Conservation (phyloP, 768 basidiomycete species). For the Trametopsis cervina region DNA sequence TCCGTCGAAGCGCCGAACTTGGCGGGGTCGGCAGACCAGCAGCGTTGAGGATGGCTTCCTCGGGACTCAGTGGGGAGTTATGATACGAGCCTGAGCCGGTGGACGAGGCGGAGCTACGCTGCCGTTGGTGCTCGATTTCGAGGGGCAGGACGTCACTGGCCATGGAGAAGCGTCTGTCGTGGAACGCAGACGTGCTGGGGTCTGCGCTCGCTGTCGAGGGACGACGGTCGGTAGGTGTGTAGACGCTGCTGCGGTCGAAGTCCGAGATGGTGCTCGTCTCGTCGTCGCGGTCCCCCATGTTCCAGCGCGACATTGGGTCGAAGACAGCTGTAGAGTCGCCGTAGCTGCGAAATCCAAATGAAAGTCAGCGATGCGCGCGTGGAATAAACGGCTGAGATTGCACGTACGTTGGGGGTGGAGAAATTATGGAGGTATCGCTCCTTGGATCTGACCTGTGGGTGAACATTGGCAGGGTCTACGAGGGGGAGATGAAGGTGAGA, state of each 20-base stretch:
- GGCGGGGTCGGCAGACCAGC: conserved; percentile 5
- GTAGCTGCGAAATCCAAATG: conserved; percentile 4
- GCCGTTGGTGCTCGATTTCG: not conserved
- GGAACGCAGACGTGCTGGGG: too few species aligned
- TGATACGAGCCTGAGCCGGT: not conserved
- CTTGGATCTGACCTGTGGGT: too few species aligned
- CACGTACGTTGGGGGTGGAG: not conserved
- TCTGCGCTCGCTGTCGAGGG: too few species aligned
- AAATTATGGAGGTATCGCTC: too few species aligned
- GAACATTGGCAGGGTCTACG: too few species aligned
- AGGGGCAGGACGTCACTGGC: conserved; percentile 6
- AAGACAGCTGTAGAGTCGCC: conserved; percentile 2
- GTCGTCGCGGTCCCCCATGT: not conserved
- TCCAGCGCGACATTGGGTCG: not conserved
- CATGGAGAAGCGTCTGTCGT: conserved; percentile 2
- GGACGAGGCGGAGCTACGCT: not conserved
- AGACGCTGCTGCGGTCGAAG: too few species aligned
- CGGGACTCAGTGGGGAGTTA: not conserved
- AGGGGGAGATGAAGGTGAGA: too few species aligned
- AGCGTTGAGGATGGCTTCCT: not conserved
- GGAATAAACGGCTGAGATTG: not conserved
- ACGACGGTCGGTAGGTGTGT: not conserved
- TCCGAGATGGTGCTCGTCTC: too few species aligned
- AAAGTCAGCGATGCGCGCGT: not conserved
- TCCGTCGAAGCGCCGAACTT: not conserved